Evolutionary conservation across 1,139 yeast genomes (phyloP).

Genomic region (Ogataea hybrid): DNA sequence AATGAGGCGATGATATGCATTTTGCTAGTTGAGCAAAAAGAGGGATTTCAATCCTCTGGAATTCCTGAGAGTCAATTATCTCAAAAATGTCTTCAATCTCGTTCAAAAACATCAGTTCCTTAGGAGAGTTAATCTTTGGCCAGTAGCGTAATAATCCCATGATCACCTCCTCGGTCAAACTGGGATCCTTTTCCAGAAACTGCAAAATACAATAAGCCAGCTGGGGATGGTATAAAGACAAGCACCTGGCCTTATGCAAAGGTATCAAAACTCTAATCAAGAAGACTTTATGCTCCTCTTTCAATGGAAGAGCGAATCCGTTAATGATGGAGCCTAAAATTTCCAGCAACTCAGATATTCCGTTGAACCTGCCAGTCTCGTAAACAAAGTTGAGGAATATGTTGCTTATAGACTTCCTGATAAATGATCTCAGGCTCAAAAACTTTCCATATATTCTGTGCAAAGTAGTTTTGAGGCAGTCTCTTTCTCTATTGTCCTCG

Average conservation of each 20-base stretch:
- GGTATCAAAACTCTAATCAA: constrained; percentile 88
- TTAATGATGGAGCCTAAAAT: constrained; percentile 94
- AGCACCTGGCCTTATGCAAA: constrained; percentile 84
- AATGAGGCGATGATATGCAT: constrained; percentile 93
- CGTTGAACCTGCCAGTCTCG: constrained; percentile 95
- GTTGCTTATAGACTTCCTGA: constrained; percentile 86
- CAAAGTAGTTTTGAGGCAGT: constrained; percentile 88
- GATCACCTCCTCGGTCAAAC: constrained; percentile 89
- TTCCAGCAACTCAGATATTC: constrained; percentile 91
- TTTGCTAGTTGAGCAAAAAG: constrained; percentile 90
- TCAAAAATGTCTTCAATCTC: constrained; percentile 97
- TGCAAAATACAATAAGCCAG: constrained; percentile 96
- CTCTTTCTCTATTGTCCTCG: constrained; percentile 96
- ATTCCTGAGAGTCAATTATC: constrained; percentile 92
- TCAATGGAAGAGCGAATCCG: constrained; percentile 96
- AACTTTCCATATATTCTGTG: constrained; percentile 97
- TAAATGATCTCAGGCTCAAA: constrained; percentile 83
- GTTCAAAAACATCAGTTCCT: constrained; percentile 92
- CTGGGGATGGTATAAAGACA: constrained; percentile 92
- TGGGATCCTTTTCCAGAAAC: constrained; percentile 90
- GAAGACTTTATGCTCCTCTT: constrained; percentile 94
- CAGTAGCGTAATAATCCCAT: constrained; percentile 91
- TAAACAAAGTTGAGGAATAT: constrained; percentile 91
- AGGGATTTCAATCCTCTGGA: constrained; percentile 89
- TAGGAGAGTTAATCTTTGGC: constrained; percentile 96